Evolutionary conservation across 495 filamentous ascomycete species (phyloP).

Genomic region (Aeminium ludgeri): DNA sequence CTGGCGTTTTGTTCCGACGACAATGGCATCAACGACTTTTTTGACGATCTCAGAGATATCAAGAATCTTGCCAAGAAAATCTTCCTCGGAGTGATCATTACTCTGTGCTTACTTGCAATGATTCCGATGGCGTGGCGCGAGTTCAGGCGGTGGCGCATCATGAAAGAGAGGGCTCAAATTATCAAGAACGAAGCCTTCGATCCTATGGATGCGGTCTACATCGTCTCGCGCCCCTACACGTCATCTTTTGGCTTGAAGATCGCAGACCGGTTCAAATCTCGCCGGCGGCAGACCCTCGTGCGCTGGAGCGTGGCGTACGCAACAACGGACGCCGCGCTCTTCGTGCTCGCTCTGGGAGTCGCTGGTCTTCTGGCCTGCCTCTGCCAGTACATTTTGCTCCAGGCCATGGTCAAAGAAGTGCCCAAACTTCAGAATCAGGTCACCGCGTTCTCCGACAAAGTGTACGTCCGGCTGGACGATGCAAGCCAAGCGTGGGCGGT

Average conservation of each 20-base stretch:
- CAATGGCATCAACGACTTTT: slow-evolving; percentile 73
- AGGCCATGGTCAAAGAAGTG: slow-evolving; percentile 52
- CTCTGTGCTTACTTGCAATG: slow-evolving; percentile 54
- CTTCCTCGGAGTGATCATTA: slow-evolving; percentile 52
- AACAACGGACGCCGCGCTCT: slow-evolving; percentile 68
- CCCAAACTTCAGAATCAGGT: slow-evolving; percentile 62
- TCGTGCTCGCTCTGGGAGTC: slow-evolving; percentile 69
- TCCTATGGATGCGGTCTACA: slow-evolving; percentile 77
- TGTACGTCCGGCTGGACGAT: slow-evolving; percentile 53
- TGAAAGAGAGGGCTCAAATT: slow-evolving; percentile 49
- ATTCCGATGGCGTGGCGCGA: slow-evolving; percentile 66
- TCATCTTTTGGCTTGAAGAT: slow-evolving; percentile 53
- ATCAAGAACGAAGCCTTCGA: slow-evolving; percentile 51
- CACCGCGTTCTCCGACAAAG: slow-evolving; percentile 62
- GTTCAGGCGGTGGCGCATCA: slow-evolving; percentile 56
- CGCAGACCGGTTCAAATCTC: slow-evolving; percentile 48
- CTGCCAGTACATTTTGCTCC: slow-evolving; percentile 68
- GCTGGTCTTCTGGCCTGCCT: slow-evolving; percentile 74
- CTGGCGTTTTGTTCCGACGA: slow-evolving; percentile 80
- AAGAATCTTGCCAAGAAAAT: slow-evolving; percentile 46
- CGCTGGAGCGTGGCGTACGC: slow-evolving; percentile 80
- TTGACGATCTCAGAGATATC: slow-evolving; percentile 47
- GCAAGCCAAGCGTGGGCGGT: slow-evolving; percentile 63
- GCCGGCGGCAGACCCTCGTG: slow-evolving; percentile 49
- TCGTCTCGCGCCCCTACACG: slow-evolving; percentile 63